Evolutionary conservation across 192 early-diverging fungal species (phyloP).

Genomic region (Hyaloraphidium curvatum): DNA sequence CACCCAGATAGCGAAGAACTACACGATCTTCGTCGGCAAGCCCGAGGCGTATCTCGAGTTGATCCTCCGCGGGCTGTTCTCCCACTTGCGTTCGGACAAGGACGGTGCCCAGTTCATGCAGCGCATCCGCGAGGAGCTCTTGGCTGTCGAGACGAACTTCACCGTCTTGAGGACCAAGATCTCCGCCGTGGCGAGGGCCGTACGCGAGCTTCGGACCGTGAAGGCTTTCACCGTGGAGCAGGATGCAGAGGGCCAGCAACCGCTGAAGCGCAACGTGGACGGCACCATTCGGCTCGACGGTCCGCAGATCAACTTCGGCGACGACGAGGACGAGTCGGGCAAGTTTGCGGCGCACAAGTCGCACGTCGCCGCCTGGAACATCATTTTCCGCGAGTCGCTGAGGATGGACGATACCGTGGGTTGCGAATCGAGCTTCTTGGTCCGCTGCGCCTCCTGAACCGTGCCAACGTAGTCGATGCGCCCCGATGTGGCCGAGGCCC

Average conservation of each 20-base stretch:
- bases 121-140: no score
- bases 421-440: no score
- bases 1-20: conserved; percentile 35
- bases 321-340: conserved; percentile 19
- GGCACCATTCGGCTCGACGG: conserved; percentile 8
- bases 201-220: background rate
- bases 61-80: conserved; percentile 35
- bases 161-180: background rate
- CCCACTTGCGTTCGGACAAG: conserved; percentile 19
- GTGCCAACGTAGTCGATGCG: no score
- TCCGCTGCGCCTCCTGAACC: no score
- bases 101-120: conserved; percentile 9
- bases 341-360: conserved; percentile 17
- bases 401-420: conserved; percentile 16
- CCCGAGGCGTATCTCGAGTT: conserved; percentile 25
- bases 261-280: background rate
- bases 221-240: background rate
- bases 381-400: conserved; percentile 57
- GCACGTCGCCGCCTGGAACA: conserved; percentile 38
- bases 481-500: conserved; percentile 45
- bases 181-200: conserved; percentile 10
- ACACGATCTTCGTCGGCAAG: conserved; percentile 26
- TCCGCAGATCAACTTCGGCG: conserved; percentile 9
- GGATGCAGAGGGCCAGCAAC: background rate
- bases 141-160: conserved; percentile 1